Percentiles rank a stretch among this genome's conserved stretches.
Evolutionary conservation across 768 basidiomycete species (phyloP).

Genomic region (Antrodiella citrinella): DNA sequence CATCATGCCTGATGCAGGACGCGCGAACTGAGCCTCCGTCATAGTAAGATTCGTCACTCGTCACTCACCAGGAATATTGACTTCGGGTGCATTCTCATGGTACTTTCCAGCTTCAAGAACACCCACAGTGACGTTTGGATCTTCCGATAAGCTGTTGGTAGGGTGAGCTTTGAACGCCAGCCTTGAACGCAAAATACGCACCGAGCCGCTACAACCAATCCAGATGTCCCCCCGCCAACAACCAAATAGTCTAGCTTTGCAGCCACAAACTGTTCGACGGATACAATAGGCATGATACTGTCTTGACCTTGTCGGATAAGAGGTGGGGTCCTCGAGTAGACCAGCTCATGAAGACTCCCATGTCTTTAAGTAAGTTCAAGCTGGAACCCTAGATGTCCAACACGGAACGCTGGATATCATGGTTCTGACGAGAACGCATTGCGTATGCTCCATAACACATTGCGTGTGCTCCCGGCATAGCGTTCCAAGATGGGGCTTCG

Average conservation of each 20-base stretch:
- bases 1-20: slow-evolving; percentile 4
- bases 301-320: not conserved
- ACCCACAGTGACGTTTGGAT: slow-evolving; percentile 19
- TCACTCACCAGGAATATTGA: slow-evolving; percentile 11
- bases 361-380: too few species aligned
- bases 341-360: too few species aligned
- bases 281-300: slow-evolving; percentile 5
- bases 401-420: too few species aligned
- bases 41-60: not conserved
- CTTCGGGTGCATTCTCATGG: slow-evolving; percentile 8
- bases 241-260: slow-evolving; percentile 11
- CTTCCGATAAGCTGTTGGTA: slow-evolving; percentile 17
- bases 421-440: too few species aligned
- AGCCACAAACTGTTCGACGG: slow-evolving; percentile 4
- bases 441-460: too few species aligned
- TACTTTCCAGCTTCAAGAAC: slow-evolving; percentile 24
- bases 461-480: too few species aligned
- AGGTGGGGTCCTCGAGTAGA: not conserved
- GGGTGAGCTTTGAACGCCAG: not conserved
- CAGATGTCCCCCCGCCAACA: slow-evolving; percentile 13
- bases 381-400: too few species aligned
- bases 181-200: not conserved
- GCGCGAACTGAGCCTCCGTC: not conserved
- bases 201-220: slow-evolving; percentile 11
- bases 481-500: too few species aligned